phyloP scores from a whole-genome alignment of 495 filamentous ascomycete genomes.

The Daldinia bambusicola region DNA sequence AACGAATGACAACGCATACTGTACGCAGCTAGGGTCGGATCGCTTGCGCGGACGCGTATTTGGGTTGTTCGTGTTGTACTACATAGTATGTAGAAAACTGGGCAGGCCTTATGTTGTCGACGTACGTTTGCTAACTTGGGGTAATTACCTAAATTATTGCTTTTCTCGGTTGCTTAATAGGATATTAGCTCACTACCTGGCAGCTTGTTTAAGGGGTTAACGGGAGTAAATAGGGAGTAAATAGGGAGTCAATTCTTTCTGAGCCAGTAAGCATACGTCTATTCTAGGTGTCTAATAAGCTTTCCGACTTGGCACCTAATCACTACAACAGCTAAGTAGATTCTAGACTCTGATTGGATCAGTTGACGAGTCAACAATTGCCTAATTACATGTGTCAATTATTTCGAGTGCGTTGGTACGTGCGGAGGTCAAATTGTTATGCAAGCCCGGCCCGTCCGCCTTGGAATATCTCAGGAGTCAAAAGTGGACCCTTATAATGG shows the following conservation, averaged over 20 bases:
- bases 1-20: constrained; percentile 21
- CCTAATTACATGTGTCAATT: background rate
- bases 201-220: no score
- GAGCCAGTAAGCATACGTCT: background rate
- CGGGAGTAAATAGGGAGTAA: no score
- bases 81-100: background rate
- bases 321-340: background rate
- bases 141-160: background rate
- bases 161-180: background rate
- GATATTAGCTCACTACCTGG: no score
- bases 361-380: background rate
- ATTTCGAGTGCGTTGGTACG: background rate
- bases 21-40: constrained; percentile 26
- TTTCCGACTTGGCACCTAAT: constrained; percentile 4
- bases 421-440: background rate
- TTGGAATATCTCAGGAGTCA: constrained; percentile 25
- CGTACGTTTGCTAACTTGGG: background rate
- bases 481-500: constrained; percentile 25
- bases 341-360: background rate
- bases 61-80: background rate
- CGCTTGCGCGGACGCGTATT: constrained; percentile 20
- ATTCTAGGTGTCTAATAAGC: background rate
- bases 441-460: background rate
- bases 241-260: no score
- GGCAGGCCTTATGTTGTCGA: background rate